Evolutionary conservation across 2,329 filamentous ascomycete genomes (phyloP), one percentile per base, ranked within the genome.

Genomic region (Fusarium guadeloupense): DNA sequence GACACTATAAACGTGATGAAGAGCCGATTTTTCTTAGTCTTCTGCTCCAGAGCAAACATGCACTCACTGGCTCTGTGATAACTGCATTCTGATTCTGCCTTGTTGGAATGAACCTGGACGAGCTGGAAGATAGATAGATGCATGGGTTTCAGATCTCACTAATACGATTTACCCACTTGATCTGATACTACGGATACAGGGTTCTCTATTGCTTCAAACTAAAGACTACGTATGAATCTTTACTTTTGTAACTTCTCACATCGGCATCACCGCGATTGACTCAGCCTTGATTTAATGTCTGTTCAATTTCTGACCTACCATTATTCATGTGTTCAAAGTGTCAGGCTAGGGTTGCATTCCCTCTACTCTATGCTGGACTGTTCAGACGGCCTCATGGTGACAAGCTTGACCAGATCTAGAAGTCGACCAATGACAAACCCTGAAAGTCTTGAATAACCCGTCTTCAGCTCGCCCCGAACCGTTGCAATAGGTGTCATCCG

Each of bases 391-490:
- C 52, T 68, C 62, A 41, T 48, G 34, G 50, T 48, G 48, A 37
- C 38, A 39, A 45, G 21, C 66, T 61, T 69, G 49, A 67, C 66
- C 64, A 31, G 54, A 64, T 69, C 41, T 38, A 55, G 64, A 34
- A 37, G 12, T 26, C 19, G 33, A 14, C 62, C 55, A 65, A 65
- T 63, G 44, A 49, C 20, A 30, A 9, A 1, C 26, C 16, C 48
- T 50, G 13, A 40, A 42, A 19, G 13, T 40, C 41, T 46, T 33
- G 20, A 26, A 38, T 4, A 57, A 54, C 41, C 52, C 52, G 45
- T 59, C 58, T 50, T 69, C 67, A 69, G 67, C 67, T 66, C 63
- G 67, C 67, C 67, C 55, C 67, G 45, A 62, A 64, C 61, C 54
- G 54, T 57, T 69, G 56, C 43, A 34, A 45, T 35, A 61, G 51